Evolutionary conservation across 257 asterid species (phyloP), one percentile per base, ranked within the genome.

Genomic region (Linderniella brevidens): DNA sequence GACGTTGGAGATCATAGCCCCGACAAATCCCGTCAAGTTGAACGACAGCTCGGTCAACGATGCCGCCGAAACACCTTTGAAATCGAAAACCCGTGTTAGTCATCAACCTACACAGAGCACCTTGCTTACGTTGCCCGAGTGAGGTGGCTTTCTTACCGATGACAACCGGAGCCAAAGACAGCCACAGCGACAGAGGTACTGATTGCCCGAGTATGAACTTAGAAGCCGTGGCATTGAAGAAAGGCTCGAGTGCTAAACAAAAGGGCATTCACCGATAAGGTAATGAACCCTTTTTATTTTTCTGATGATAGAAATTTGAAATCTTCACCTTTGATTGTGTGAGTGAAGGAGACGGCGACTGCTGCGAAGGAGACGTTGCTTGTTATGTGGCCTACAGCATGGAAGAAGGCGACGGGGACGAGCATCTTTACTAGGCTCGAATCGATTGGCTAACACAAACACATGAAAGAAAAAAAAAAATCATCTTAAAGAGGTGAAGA

Each of bases 1-100:
- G 86, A 90, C 75, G 68, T 90, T 90, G 58, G 99, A 90, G 62
- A 90, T 90, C 99, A 90, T 90, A 19, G 99, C 99, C 55, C 96
- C 85, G 56, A 59, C 58, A 63, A 90, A 90, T 15, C 99, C 96
- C 37, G 32, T 8, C 99, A 96, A 90, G 72, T 90, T 90, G 86
- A 90, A 90, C 15, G 99, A 90, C 48, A 90, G 67, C 67, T 90
- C 99, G 13, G 96, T 85, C 60, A 90, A 49, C 53, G 96, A 90
- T 58, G 99, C 99, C 96, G 85, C 77, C 5, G 99, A 85, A 57
- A 90, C 99, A 79, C 99, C 99, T 90, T 67, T 72, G 63, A 13
- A 63, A 19, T 48, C 12, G 45, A 49, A 45, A 18, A 37, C 37
- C 42, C 8, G 51, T 66, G 53, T 58, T 38, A 19, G 3, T 13